Evolutionary conservation across 192 early-diverging fungal species (phyloP).

Genomic region (Coemansia biformis): DNA sequence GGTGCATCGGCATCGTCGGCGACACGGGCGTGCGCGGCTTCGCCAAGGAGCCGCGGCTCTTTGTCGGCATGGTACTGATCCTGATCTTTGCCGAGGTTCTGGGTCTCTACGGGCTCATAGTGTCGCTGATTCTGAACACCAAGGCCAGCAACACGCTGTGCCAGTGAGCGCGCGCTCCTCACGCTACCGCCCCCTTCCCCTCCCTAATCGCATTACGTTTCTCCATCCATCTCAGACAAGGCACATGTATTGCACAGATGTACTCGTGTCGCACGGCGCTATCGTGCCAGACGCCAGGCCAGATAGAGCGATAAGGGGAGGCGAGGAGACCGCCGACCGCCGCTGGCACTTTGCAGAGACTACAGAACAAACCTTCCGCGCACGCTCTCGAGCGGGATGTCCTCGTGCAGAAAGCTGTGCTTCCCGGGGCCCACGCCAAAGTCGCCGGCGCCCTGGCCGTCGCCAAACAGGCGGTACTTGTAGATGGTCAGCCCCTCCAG

Average conservation of each 20-base stretch:
- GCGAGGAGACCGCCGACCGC: too few species aligned
- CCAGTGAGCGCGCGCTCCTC: constrained; percentile 8
- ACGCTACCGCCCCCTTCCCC: neutral
- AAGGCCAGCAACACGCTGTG: constrained; percentile 59
- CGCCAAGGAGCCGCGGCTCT: constrained; percentile 83
- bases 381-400: constrained; percentile 51
- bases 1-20: constrained; percentile 94
- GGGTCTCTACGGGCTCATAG: constrained; percentile 94
- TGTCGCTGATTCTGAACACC: constrained; percentile 97
- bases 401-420: constrained; percentile 65
- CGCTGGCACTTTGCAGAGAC: too few species aligned
- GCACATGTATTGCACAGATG: too few species aligned
- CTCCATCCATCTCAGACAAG: neutral
- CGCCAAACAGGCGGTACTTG: constrained; percentile 90
- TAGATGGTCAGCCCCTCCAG: constrained; percentile 97
- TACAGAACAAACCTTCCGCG: constrained; percentile 46
- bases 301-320: too few species aligned
- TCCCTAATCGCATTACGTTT: neutral
- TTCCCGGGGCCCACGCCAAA: constrained; percentile 71
- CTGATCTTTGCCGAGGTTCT: constrained; percentile 99
- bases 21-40: constrained; percentile 90
- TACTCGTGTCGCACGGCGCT: too few species aligned
- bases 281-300: too few species aligned
- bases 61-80: constrained; percentile 92
- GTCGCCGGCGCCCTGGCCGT: constrained; percentile 75